Base-by-base conservation (phyloP, 2,329 filamentous ascomycete species). In the Trichoderma sp. region DNA sequence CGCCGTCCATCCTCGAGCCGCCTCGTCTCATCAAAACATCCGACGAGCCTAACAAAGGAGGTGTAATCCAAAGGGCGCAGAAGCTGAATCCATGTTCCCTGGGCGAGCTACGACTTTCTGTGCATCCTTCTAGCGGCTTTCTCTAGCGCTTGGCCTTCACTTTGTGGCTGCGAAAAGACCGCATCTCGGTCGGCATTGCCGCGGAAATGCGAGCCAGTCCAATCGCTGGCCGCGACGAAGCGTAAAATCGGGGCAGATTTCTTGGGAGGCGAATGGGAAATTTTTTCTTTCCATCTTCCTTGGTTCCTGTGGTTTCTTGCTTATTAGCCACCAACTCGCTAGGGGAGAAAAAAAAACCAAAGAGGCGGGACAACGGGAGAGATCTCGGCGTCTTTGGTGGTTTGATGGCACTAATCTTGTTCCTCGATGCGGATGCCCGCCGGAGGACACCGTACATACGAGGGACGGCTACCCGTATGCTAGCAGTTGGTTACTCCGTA, bases 101-200 rank as follows among this genome's bases (percentile, higher is more conserved):
- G 21, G 34, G 21, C 15, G 39, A 34, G 47, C 30, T 21, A 60
- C 43, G 26, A 18, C 58, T 70, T 70, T 71, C 68, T 63, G 32
- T 64, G 60, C 68, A 51, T 63, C 60, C 60, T 71, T 71, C 68
- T 71, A 71, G 68, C 68, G 68, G 43, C 32, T 30, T 71, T 71
- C 68, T 63, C 47, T 71, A 64, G 43, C 60, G 68, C 68, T 71
- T 71, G 60, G 65, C 65, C 26, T 18, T 39, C 36, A 11, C 51
- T 26, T 70, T 53, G 68, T 64, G 60, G 68, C 58, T 63, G 43
- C 28, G n/a, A 57, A 56, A 71, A 64, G 60, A 39, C 28, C 43
- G 39, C 56, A 60, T 30, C 18, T 34, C 57, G 36, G 32, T 71
- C 68, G 68, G 68, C 68, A 64, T 57, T 64, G 58, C 68, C 68